Evolutionary conservation across 345 rosid species (phyloP).

Genomic region (Eucalyptus sideroxylon): DNA sequence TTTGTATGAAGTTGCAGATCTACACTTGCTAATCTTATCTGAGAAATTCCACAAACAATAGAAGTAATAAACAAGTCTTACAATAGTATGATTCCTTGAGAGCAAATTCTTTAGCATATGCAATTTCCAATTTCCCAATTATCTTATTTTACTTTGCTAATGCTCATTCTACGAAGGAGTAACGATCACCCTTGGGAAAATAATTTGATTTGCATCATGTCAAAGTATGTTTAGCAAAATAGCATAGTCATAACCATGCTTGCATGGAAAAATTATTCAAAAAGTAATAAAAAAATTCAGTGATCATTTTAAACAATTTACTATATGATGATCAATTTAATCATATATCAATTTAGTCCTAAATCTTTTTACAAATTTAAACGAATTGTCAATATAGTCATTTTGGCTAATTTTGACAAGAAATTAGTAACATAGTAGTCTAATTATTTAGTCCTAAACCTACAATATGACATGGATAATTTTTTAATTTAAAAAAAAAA

Average conservation of each 20-base stretch:
- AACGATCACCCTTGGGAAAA: not conserved
- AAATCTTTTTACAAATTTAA: too few species aligned
- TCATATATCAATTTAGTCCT: too few species aligned
- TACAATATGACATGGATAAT: too few species aligned
- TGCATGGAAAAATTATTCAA: not conserved
- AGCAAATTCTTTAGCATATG: not conserved
- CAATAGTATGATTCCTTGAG: not conserved
- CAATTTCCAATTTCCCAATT: not conserved
- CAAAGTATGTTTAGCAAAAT: not conserved
- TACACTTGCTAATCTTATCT: slow-evolving; percentile 59
- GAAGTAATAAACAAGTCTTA: not conserved
- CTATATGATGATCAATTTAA: too few species aligned
- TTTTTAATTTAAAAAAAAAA: too few species aligned
- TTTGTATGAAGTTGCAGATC: slow-evolving; percentile 76
- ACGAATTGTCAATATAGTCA: too few species aligned
- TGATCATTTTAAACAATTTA: too few species aligned
- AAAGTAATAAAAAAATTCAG: too few species aligned
- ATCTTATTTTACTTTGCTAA: not conserved
- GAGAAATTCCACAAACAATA: slow-evolving; percentile 1
- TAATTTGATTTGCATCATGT: not conserved
- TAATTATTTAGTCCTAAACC: too few species aligned
- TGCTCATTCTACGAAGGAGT: not conserved
- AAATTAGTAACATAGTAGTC: too few species aligned
- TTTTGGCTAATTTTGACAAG: too few species aligned
- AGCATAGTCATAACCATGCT: not conserved